Conservation (phyloP, 345 rosid species). For the Trapa incisa region DNA sequence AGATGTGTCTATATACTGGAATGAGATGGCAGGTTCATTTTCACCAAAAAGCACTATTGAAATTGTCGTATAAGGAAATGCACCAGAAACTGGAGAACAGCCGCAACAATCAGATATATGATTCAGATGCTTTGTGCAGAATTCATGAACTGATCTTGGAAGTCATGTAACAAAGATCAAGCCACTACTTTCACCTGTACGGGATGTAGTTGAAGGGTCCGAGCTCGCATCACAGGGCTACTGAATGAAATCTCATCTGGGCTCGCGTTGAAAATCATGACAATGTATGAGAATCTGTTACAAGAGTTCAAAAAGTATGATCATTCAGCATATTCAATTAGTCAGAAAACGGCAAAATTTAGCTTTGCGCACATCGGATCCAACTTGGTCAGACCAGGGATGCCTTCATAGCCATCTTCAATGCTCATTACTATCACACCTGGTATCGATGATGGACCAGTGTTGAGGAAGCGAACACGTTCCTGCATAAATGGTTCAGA, state of each 20-base stretch:
- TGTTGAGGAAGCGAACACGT: slow-evolving; percentile 62
- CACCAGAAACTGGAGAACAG: background rate
- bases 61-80: too few species aligned
- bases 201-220: slow-evolving; percentile 57
- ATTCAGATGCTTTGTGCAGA: too few species aligned
- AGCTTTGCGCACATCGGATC: slow-evolving; percentile 50
- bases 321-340: slow-evolving; percentile 3
- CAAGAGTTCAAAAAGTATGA: slow-evolving; percentile 9
- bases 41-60: too few species aligned
- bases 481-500: slow-evolving; percentile 22
- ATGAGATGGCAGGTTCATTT: too few species aligned
- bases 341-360: background rate
- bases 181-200: slow-evolving; percentile 40
- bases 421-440: slow-evolving; percentile 82
- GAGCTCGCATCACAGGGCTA: slow-evolving; percentile 30
- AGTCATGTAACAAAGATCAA: background rate
- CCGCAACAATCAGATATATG: too few species aligned
- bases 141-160: background rate
- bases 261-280: slow-evolving; percentile 54
- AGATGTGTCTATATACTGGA: too few species aligned
- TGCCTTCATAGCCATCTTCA: slow-evolving; percentile 63
- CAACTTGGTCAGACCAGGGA: slow-evolving; percentile 48
- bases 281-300: slow-evolving; percentile 53
- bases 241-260: slow-evolving; percentile 47
- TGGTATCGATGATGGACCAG: slow-evolving; percentile 56